These are phyloP conservation scores for Phoenix dactylifera DNA, from an alignment of 176 grass and related monocot species.

Conservation along the genomic window DNA sequence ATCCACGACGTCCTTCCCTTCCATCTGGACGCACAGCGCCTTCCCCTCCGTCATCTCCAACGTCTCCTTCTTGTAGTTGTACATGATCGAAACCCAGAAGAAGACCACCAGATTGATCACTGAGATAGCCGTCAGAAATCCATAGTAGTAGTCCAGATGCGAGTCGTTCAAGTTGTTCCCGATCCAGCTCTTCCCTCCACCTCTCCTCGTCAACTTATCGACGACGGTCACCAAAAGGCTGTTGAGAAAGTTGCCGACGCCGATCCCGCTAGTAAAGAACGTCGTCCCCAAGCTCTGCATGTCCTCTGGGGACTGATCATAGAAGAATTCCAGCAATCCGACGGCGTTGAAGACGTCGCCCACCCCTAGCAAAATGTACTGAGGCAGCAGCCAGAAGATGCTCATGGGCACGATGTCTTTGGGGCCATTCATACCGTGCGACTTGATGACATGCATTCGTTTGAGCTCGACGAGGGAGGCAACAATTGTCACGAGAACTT, in stretches of 20 bases:
- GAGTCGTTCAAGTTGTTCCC: constrained; percentile 61
- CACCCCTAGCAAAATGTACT: constrained; percentile 52
- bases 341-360: constrained; percentile 65
- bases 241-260: constrained; percentile 62
- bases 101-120: constrained; percentile 40
- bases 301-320: constrained; percentile 62
- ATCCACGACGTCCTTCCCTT: not conserved
- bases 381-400: constrained; percentile 72
- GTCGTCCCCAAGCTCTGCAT: constrained; percentile 67
- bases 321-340: constrained; percentile 73
- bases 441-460: constrained; percentile 28
- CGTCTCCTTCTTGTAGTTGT: constrained; percentile 49
- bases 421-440: not conserved
- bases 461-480: constrained; percentile 43
- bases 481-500: constrained; percentile 31
- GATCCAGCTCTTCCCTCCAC: constrained; percentile 45
- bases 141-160: constrained; percentile 63
- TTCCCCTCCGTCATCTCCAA: not conserved
- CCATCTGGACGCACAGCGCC: constrained; percentile 15
- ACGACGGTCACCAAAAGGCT: constrained; percentile 55
- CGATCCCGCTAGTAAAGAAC: constrained; percentile 62
- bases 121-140: constrained; percentile 39
- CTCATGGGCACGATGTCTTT: constrained; percentile 53
- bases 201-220: constrained; percentile 23
- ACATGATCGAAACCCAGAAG: constrained; percentile 34